Evolutionary conservation across 371 early-diverging fungal genomes (phyloP).

Genomic region (Zopfochytrium polystomum): DNA sequence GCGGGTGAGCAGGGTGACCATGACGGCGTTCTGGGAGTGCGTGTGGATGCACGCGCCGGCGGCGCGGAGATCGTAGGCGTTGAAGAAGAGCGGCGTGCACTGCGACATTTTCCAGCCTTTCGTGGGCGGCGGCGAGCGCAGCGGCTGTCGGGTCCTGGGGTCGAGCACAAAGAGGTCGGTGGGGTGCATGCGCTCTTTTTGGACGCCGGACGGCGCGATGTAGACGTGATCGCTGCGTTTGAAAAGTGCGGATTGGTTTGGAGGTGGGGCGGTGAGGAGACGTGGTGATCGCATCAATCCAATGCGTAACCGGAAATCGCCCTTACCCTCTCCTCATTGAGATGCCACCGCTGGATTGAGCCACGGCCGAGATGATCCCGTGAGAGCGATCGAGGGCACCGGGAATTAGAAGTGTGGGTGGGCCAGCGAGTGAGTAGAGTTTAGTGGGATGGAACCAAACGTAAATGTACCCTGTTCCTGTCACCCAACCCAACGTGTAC

Average conservation of each 20-base stretch:
- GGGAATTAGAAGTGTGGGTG: too few relatives aligned
- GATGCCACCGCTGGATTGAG: slow-evolving; percentile 81
- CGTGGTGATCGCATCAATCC: too few relatives aligned
- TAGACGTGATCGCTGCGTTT: slow-evolving; percentile 76
- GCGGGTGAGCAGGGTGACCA: slow-evolving; percentile 80
- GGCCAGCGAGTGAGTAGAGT: neutral
- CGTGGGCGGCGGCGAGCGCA: slow-evolving; percentile 66
- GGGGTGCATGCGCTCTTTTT: slow-evolving; percentile 90
- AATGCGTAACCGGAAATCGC: too few relatives aligned
- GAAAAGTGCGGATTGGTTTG: too few relatives aligned
- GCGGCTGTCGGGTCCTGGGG: slow-evolving; percentile 55
- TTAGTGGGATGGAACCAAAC: neutral
- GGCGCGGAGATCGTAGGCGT: slow-evolving; percentile 81
- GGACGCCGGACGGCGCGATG: slow-evolving; percentile 93
- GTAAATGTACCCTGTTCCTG: slow-evolving; percentile 79
- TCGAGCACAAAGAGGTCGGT: slow-evolving; percentile 81
- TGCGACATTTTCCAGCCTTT: slow-evolving; percentile 59
- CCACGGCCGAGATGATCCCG: too few relatives aligned
- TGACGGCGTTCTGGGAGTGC: slow-evolving; percentile 92
- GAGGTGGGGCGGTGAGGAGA: too few relatives aligned
- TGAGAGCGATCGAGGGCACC: too few relatives aligned
- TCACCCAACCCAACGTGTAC: slow-evolving; percentile 91
- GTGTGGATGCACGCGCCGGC: slow-evolving; percentile 97
- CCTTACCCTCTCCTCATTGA: slow-evolving; percentile 79
- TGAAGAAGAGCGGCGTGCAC: slow-evolving; percentile 94